These are phyloP conservation scores for Arctostaphylos glauca DNA, from an alignment of 148 eudicot species.

Conservation along the genomic window DNA sequence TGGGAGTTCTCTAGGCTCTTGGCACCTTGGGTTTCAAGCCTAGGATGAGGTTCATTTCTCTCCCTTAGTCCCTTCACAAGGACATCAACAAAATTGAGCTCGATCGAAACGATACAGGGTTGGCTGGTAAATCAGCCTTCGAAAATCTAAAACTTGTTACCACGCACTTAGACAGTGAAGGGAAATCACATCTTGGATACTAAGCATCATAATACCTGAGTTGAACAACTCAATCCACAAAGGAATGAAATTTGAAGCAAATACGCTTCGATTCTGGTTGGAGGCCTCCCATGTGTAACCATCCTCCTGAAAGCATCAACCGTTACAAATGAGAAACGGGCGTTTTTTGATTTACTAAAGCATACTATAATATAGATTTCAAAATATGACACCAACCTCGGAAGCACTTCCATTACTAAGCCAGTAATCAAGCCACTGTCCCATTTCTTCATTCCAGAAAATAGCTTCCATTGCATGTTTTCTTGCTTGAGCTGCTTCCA, in stretches of 20 bases:
- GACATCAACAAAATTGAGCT: not conserved
- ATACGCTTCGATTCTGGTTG: conserved; percentile 63
- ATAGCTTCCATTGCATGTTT: conserved; percentile 60
- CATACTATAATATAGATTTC: not conserved
- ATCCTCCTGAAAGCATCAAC: conserved; percentile 44
- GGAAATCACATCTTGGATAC: not conserved
- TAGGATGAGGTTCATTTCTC: not conserved
- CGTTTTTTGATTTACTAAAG: not conserved
- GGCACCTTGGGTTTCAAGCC: not conserved
- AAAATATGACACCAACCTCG: conserved; percentile 33
- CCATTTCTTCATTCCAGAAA: conserved; percentile 78
- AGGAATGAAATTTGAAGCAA: conserved; percentile 87
- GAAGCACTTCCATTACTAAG: conserved; percentile 31
- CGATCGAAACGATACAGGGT: not conserved
- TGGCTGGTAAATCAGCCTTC: not conserved
- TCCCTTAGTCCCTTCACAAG: not conserved
- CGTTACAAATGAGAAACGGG: not conserved
- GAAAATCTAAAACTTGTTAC: not conserved
- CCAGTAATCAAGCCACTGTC: conserved; percentile 97
- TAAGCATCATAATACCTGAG: conserved; percentile 52
- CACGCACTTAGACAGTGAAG: not conserved
- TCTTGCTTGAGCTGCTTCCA: conserved; percentile 55
- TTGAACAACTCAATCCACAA: conserved; percentile 64
- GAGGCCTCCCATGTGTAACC: conserved; percentile 43
- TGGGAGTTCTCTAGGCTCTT: not conserved